A percentile compares a stretch with the other conserved stretches of the same genome.
These are phyloP conservation scores for Coemansia sp. DNA, from an alignment of 192 early-diverging fungal genomes.

Conservation along the genomic window DNA sequence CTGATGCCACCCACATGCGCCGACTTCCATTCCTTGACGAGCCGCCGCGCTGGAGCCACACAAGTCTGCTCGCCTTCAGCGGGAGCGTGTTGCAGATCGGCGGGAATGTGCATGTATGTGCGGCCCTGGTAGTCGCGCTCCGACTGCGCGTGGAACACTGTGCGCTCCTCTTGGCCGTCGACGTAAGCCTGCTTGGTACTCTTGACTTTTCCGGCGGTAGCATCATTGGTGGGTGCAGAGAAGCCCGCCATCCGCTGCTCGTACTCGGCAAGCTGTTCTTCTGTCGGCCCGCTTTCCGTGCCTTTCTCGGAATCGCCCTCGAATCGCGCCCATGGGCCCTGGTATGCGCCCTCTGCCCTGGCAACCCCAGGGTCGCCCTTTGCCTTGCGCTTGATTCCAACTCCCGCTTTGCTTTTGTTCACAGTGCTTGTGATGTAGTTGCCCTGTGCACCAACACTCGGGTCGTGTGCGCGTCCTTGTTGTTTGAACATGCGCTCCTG, in stretches of 20 bases:
- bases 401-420: constrained; percentile 37
- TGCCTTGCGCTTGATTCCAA: constrained; percentile 64
- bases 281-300: constrained; percentile 57
- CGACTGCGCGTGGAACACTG: constrained; percentile 83
- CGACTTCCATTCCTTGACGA: constrained; percentile 83
- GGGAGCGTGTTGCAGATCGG: constrained; percentile 70
- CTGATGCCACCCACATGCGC: constrained; percentile 93
- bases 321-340: constrained; percentile 95
- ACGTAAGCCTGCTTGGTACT: constrained; percentile 25
- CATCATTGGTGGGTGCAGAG: neutral
- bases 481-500: constrained; percentile 85
- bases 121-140: constrained; percentile 92
- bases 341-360: constrained; percentile 76
- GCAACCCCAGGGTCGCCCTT: constrained; percentile 76
- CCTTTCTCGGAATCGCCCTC: constrained; percentile 66
- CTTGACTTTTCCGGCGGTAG: constrained; percentile 1
- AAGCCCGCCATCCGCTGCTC: constrained; percentile 23
- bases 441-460: constrained; percentile 62
- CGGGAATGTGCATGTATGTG: constrained; percentile 96
- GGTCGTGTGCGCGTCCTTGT: constrained; percentile 82
- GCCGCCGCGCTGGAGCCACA: constrained; percentile 72
- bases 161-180: constrained; percentile 69
- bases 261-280: constrained; percentile 55
- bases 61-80: constrained; percentile 77
- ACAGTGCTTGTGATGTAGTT: constrained; percentile 54